Evolutionary conservation across 225 moss, liverwort and hornwort species (phyloP), one percentile per base, ranked within the genome.

Genomic region (Lunularia cruciata): DNA sequence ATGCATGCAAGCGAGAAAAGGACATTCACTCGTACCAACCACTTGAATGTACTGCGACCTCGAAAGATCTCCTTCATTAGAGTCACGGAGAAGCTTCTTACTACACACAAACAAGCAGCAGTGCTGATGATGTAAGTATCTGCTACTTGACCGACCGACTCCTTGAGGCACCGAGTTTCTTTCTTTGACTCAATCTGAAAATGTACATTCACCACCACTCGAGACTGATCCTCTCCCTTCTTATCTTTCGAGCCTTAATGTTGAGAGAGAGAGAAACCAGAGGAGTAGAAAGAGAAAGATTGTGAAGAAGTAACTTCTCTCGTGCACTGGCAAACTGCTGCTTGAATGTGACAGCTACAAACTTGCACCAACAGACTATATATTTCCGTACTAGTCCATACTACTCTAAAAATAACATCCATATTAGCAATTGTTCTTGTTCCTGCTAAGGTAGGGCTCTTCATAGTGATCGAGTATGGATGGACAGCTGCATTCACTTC

Each of bases 321-420:
- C 4, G 52, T 25, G 52, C 52, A 23, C 52, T 52, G 52, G 12
- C 52, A 52, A 8, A 1, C 43, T 43, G 43, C 52, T 52, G 9
- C 52, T 22, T 52, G 23, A 52, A 52, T 52, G 52, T 52, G 52
- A 52, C 52, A 52, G 23, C 52, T 52, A 52, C 23, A 52, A 26
- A 23, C 23, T 52, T 22, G 9, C 52, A 52, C 22, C 23, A 52
- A 6, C 52, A 53, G 52, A 53, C 28, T n/a, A n/a, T n/a, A n/a
- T n/a, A n/a, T n/a, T n/a, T n/a, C n/a, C n/a, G 27, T 54, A 11
- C 27, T 54, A 28, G 26, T 1, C 23, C 54, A 54, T 54, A 54
- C n/a, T n/a, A n/a, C n/a, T n/a, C n/a, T n/a, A n/a, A n/a, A n/a
- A n/a, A n/a, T n/a, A n/a, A n/a, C n/a, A n/a, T n/a, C n/a, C n/a